Evolutionary conservation across 352 stramenopile species (phyloP).

Genomic region (Globisporangium rhizosaccharum): DNA sequence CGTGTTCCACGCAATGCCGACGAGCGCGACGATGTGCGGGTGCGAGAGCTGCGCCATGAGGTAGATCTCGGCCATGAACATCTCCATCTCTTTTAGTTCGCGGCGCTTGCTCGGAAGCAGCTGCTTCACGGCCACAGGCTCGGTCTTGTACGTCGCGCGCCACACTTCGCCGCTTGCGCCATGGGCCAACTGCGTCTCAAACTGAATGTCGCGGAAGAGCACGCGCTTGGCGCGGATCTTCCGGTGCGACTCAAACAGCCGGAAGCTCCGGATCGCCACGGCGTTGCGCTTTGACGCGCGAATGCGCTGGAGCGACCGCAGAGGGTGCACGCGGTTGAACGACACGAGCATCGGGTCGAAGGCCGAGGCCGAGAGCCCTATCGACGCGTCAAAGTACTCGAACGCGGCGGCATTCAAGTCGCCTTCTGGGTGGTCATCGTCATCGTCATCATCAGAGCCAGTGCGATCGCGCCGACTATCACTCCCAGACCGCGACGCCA

Average conservation of each 20-base stretch:
- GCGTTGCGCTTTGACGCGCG: constrained; percentile 33
- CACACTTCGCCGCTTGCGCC: constrained; percentile 65
- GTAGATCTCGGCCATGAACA: constrained; percentile 75
- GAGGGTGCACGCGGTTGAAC: constrained; percentile 20
- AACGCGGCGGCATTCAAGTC: constrained; percentile 41
- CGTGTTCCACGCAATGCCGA: constrained; percentile 68
- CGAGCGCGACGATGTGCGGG: constrained; percentile 52
- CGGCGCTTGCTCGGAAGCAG: constrained; percentile 44
- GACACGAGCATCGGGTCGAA: constrained; percentile 37
- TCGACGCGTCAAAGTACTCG: constrained; percentile 53
- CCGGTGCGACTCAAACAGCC: constrained; percentile 56
- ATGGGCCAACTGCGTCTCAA: constrained; percentile 39
- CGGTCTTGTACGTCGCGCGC: constrained; percentile 46
- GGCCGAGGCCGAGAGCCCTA: constrained; percentile 50
- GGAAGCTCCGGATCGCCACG: constrained; percentile 53
- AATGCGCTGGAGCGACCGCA: constrained; percentile 13
- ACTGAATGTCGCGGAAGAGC: constrained; percentile 45
- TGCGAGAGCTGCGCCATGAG: constrained; percentile 67
- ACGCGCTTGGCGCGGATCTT: constrained; percentile 52
- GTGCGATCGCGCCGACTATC: not conserved
- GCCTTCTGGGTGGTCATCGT: constrained; percentile 17
- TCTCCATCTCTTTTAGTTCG: constrained; percentile 55
- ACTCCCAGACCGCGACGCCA: constrained; percentile 7
- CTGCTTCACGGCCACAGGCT: constrained; percentile 65
- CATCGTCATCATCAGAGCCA: constrained; percentile 1